Evolutionary conservation across 768 basidiomycete species (phyloP), one percentile per base, ranked within the genome.

Genomic region (Pholiota microspora): DNA sequence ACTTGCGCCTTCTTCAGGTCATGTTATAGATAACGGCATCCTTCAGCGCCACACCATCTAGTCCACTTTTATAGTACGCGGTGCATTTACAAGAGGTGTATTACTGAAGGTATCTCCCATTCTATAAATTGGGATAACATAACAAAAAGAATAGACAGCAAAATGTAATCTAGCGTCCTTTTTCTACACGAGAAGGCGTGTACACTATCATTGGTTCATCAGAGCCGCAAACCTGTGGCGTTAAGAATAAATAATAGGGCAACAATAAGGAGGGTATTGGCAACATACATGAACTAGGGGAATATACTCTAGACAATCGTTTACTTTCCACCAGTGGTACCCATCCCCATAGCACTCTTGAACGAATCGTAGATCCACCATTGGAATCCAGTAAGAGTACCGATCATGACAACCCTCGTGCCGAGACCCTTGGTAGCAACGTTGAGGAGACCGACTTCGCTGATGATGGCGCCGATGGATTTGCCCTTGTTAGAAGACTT

Each of bases 301-400:
- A 36, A 53, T 54, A 42, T 55, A 54, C 36, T 23, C 13, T 21
- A 42, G 24, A 34, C 13, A 16, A 52, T 12, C 18, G 58, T 72
- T 73, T 87, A 92, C 75, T 92, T 92, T 71, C 90, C 90, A 76
- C 90, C 90, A 32, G 90, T 92, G 51, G 90, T 92, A 56, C 90
- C 90, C 71, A 92, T 78, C 65, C 90, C 90, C 86, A 92, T 88
- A 49, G 85, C 68, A 23, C 81, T 55, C 79, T 93, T 93, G 83
- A 92, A 93, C 48, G 82, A 77, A 69, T 93, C 92, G 70, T 93
- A 94, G 73, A 94, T 92, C 89, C 91, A 92, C 90, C 89, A 92
- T 79, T 92, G 88, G 88, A 90, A 90, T 66, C 89, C 92, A 76
- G 73, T 78, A 59, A 78, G 68, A 55, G 73, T 75, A 73, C 73